phyloP scores from a whole-genome alignment of 495 filamentous ascomycete species.

The Talaromyces ruber region DNA sequence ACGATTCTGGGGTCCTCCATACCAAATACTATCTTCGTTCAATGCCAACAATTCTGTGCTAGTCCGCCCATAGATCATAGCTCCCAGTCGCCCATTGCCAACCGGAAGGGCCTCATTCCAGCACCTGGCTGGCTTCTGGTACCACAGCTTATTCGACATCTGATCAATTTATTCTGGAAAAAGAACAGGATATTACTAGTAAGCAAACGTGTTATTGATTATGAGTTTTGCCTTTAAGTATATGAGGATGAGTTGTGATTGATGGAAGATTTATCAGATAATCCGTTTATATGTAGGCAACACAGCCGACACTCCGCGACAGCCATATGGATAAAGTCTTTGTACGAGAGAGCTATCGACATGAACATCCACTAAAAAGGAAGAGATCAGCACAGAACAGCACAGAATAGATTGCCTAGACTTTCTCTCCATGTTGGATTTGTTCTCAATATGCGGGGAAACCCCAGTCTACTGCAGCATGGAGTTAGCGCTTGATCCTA shows the following conservation, averaged over 20 bases:
- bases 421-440: background rate
- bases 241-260: background rate
- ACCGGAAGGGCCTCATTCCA: conserved; percentile 30
- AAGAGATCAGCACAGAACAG: background rate
- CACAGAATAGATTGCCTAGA: background rate
- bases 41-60: conserved; percentile 37
- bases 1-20: conserved; percentile 37
- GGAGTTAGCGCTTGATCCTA: background rate
- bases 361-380: background rate
- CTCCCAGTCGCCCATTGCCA: conserved; percentile 46
- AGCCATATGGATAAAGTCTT: background rate
- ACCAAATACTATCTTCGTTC: conserved; percentile 49
- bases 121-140: conserved; percentile 13
- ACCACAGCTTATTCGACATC: conserved; percentile 20
- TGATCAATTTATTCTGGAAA: background rate
- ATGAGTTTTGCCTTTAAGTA: background rate
- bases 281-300: background rate
- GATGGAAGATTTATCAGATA: background rate
- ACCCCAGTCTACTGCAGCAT: background rate
- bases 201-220: background rate
- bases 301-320: background rate
- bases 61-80: conserved; percentile 38
- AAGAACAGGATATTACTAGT: background rate
- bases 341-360: background rate
- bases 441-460: background rate